A percentile compares a stretch with the other conserved stretches of the same genome.
Evolutionary conservation across 345 rosid species (phyloP).

Genomic region (Camelina neglecta): DNA sequence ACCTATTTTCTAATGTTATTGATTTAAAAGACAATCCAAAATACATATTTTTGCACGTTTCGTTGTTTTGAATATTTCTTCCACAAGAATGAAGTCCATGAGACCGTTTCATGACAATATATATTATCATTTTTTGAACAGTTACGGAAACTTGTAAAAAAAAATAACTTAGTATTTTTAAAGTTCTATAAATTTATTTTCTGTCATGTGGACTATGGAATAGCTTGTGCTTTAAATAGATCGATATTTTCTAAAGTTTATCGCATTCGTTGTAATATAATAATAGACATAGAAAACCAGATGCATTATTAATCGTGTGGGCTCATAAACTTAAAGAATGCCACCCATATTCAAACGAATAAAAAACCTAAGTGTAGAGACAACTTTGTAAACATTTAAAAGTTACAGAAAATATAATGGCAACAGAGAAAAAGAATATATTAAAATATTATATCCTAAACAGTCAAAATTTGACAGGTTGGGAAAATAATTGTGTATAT

Average conservation of each 20-base stretch:
- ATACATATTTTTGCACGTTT: background rate
- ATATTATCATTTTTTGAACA: background rate
- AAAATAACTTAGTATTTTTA: no score
- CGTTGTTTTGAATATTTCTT: background rate
- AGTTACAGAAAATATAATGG: background rate
- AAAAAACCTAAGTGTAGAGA: slow-evolving; percentile 22
- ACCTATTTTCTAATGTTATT: background rate
- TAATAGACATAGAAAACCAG: slow-evolving; percentile 6
- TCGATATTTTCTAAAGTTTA: background rate
- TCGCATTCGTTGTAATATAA: slow-evolving; percentile 11
- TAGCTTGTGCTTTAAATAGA: background rate
- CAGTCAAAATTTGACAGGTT: slow-evolving; percentile 39
- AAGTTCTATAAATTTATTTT: no score
- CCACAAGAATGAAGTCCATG: background rate
- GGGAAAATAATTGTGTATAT: slow-evolving; percentile 35
- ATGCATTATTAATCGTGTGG: slow-evolving; percentile 31
- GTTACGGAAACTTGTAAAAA: background rate
- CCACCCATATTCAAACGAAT: slow-evolving; percentile 26
- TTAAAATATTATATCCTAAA: slow-evolving; percentile 16
- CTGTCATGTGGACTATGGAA: background rate
- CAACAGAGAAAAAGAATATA: background rate
- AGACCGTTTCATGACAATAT: background rate
- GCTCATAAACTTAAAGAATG: slow-evolving; percentile 34
- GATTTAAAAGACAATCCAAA: background rate
- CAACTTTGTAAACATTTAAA: slow-evolving; percentile 12